These are phyloP conservation scores for Haematococcus lacustris DNA, from an alignment of 139 green algal genomes.

Conservation along the genomic window DNA sequence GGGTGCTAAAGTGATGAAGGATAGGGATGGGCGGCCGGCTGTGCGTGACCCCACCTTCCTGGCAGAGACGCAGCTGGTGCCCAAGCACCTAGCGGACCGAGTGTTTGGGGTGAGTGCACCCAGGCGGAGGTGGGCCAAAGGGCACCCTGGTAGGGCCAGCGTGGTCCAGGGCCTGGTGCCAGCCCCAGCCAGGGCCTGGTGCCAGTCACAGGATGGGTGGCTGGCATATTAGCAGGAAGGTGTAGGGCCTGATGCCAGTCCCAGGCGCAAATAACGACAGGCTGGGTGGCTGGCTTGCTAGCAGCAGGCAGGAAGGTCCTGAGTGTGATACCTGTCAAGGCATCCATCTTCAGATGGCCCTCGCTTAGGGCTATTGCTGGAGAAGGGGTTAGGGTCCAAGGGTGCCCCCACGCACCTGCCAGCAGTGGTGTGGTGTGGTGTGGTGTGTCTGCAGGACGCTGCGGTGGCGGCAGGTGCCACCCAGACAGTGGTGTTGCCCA, in stretches of 20 bases:
- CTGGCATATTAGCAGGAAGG: too few relatives aligned
- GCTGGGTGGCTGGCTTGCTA: neutral
- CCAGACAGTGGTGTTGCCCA: slow-evolving; percentile 11
- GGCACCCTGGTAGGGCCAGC: neutral
- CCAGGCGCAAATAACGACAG: too few relatives aligned
- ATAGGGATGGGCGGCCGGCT: slow-evolving; percentile 22
- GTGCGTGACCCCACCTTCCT: slow-evolving; percentile 42
- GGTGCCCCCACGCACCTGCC: neutral
- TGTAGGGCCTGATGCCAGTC: too few relatives aligned
- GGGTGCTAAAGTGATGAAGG: slow-evolving; percentile 34
- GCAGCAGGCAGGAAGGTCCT: neutral
- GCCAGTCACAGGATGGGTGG: too few relatives aligned
- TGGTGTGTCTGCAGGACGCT: neutral
- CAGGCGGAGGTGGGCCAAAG: neutral
- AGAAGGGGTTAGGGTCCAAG: neutral
- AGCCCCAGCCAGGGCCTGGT: too few relatives aligned
- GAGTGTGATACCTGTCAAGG: neutral
- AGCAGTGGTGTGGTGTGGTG: neutral
- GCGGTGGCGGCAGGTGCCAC: slow-evolving; percentile 11
- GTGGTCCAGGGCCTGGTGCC: neutral
- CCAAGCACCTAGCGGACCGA: slow-evolving; percentile 9
- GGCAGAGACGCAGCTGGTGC: slow-evolving; percentile 30
- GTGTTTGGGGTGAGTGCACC: slow-evolving; percentile 8
- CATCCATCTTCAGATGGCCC: neutral
- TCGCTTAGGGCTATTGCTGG: neutral